Base-by-base conservation (phyloP, 2,329 filamentous ascomycete genomes). In the Diaporthe sp. region DNA sequence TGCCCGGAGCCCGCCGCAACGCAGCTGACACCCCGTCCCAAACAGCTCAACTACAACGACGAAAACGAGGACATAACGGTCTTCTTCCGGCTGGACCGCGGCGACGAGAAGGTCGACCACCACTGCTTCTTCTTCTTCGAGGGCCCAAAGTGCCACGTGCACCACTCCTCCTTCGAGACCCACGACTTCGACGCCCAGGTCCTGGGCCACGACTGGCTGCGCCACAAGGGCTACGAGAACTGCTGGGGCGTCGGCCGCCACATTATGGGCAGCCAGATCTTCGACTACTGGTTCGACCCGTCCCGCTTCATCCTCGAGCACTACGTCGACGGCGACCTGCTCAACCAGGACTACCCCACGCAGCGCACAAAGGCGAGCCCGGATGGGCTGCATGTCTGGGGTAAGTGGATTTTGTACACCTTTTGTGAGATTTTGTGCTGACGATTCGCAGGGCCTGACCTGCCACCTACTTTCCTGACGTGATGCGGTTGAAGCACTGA, bases 201-300 rank as follows among this genome's bases (percentile, higher is more conserved):
- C 44, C 85, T 94, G 4, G 93, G 93, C 1, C 93, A 95, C 82
- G 89, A 93, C 79, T 94, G 92, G 91, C 84, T 95, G 77, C 86
- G 86, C 2, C 84, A 89, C 77, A 90, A 91, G 81, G 90, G 89
- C 1, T 93, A 93, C 80, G 88, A 87, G 79, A 89, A 87, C 78
- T 92, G 92, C 77, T 95, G 93, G 93, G 93, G 93, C 2, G 89
- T 95, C 0, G 93, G 93, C 0, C 83, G 93, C 71, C 93, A 94
- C 84, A 88, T 94, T 31, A 86, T 94, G 79, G 93, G 93, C 5
- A 91, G 88, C 77, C 93, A 94, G 83, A 90, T 94, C 70, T 95
- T 94, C 78, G 92, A 94, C 80, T 94, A 94, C 81, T 94, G 92
- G 92, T 92, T 90, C 79, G 92, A 94, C 82, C 89, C 89, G 0